Base-by-base conservation (phyloP, 1,139 yeast species). In the Geotrichum histeridarum region DNA sequence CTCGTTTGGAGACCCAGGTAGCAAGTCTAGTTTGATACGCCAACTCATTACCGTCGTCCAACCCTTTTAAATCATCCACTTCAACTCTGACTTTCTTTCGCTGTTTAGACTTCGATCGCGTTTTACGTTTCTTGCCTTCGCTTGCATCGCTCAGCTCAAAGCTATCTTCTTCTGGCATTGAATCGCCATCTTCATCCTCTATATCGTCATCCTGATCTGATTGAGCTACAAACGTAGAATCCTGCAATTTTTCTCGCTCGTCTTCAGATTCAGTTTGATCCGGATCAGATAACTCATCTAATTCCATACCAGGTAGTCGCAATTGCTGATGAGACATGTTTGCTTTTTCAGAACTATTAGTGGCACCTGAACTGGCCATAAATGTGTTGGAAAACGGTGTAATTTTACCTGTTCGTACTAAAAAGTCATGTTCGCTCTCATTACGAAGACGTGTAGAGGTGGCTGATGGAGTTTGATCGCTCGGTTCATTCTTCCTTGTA, bases 371-470 rank as follows among this genome's bases (percentile, higher is more conserved):
- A 4, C 69, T 52, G 7, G 57, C 52, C 52, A 54, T 68, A 60
- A 87, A 87, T 4, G 81, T 75, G 43, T 81, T 82, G 9, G 97
- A 95, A 73, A 93, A 93, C 0, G 99, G 99, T 0, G 99, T 93
- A 55, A 90, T 82, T 67, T 89, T 84, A 42, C 99, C 99, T 0
- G 91, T 91, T 60, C 99, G 76, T 0, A 93, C 80, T 59, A 93
- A 74, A 65, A 72, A 93, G 53, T 91, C 98, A 55, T 81, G 81
- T 63, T 86, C 88, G 0, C 87, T 71, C 65, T 93, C 99, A 22
- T 80, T 86, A 0, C 86, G 81, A 6, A 79, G 73, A 57, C 71
- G 67, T 12, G 67, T 75, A 15, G 67, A 68, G 0, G 61, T 60
- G 18, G 46, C 43, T 33, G 59, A 22, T 14, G 57, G 54, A n/a